Evolutionary conservation across 139 green algal species (phyloP), one percentile per base, ranked within the genome.

Genomic region (Coelastrella sp.): DNA sequence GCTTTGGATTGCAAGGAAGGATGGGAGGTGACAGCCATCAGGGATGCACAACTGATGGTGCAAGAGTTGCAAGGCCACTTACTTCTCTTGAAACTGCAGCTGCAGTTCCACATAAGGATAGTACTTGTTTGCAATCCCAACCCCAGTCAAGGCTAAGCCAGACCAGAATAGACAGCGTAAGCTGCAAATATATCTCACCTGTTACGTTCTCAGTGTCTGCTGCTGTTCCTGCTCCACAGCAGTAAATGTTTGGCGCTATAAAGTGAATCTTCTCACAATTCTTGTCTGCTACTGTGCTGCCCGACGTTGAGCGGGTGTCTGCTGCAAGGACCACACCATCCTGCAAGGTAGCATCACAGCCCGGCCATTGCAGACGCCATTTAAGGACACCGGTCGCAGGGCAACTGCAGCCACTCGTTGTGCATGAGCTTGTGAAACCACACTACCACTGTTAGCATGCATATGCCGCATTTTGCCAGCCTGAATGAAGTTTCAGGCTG

Each of bases 221-320:
- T 20, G 98, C 98, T 59, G 98, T 99, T 49, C 98, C 98, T 8
- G 98, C 98, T 58, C 98, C 98, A 84, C 98, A 99, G 91, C 98
- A 99, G 93, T 99, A 99, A 84, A 99, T 99, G 92, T 99, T 99
- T 84, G 97, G 95, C 4, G 98, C 96, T 61, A 99, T 99, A 92
- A 96, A 99, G 87, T 99, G 98, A 75, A 99, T 99, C 94, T 99
- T 99, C 89, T 98, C 96, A 93, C 98, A 99, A 92, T 99, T 99
- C 90, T 99, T 99, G 94, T 99, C 98, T 19, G 96, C 97, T n/a
- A 99, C 98, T 10, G 98, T 99, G 19, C 93, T 95, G 14, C 97
- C 98, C 19, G 97, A 93, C 0, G 98, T 99, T 6, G 98, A 99
- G 8, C 98, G 94, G 6, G 98, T 99, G 91, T 99, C 98, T 8